phyloP scores from a whole-genome alignment of 257 asterid species.

The Vinca minor region DNA sequence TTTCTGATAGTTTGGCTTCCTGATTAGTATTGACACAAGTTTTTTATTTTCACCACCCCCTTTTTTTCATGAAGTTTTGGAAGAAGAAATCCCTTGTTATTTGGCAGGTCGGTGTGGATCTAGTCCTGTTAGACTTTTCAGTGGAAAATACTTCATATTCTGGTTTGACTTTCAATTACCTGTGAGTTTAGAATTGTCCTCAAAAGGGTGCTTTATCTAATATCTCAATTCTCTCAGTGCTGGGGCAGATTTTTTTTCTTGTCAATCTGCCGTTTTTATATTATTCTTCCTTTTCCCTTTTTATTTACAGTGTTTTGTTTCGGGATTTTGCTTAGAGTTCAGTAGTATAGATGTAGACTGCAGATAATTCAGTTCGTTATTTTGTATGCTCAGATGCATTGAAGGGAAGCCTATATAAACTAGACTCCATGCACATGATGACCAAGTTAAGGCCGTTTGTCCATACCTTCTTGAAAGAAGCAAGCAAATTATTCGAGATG shows the following conservation, averaged over 20 bases:
- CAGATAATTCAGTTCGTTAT: slow-evolving; percentile 11
- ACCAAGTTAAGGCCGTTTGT: slow-evolving; percentile 95
- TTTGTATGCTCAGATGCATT: slow-evolving; percentile 44
- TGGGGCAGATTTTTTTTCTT: neutral
- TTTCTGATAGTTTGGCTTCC: neutral
- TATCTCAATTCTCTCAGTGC: neutral
- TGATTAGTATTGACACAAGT: neutral
- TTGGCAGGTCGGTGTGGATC: neutral
- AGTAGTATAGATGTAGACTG: neutral
- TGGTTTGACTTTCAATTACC: neutral
- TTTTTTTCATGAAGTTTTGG: neutral
- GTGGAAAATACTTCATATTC: neutral
- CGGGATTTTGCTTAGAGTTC: neutral
- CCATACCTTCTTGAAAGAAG: slow-evolving; percentile 64
- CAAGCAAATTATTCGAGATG: slow-evolving; percentile 66
- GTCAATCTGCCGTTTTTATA: neutral
- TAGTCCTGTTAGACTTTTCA: neutral
- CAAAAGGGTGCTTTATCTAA: no score
- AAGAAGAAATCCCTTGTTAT: neutral
- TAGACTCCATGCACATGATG: slow-evolving; percentile 59
- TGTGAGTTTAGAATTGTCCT: no score
- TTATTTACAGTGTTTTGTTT: no score
- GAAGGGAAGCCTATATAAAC: slow-evolving; percentile 53
- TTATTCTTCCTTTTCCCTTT: neutral
- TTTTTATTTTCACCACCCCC: no score